A percentile compares a stretch with the other conserved stretches of the same genome.
phyloP scores from a whole-genome alignment of 2,329 filamentous ascomycete genomes.

The Pseudonectria foliicola region DNA sequence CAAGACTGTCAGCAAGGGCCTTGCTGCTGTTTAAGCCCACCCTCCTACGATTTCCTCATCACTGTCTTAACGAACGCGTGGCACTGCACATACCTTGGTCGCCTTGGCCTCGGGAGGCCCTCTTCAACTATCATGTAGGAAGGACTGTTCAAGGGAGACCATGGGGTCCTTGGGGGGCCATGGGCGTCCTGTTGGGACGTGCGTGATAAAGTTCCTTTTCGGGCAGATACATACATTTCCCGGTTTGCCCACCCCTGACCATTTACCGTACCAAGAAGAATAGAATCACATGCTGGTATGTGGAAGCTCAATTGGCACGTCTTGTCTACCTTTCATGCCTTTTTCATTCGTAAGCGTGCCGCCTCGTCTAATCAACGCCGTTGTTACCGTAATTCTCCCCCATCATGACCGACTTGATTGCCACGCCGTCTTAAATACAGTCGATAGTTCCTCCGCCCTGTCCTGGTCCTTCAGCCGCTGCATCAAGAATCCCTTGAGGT shows the following conservation, averaged over 20 bases:
- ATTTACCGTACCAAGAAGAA: constrained; percentile 24
- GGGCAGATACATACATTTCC: constrained; percentile 20
- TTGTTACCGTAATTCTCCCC: too few species aligned
- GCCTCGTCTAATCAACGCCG: too few species aligned
- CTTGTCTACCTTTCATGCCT: constrained; percentile 9
- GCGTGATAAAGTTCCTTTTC: constrained; percentile 16
- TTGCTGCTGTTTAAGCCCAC: constrained; percentile 36
- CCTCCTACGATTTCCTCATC: constrained; percentile 7
- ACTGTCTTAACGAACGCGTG: constrained; percentile 17
- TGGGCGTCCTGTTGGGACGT: constrained; percentile 13
- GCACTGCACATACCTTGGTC: constrained; percentile 22
- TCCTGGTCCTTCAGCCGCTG: constrained; percentile 69
- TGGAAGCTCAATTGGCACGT: constrained; percentile 16
- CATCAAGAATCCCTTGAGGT: constrained; percentile 72
- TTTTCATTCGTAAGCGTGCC: constrained; percentile 1
- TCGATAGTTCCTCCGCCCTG: constrained; percentile 55
- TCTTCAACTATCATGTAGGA: constrained; percentile 20
- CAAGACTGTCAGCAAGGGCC: constrained; percentile 57
- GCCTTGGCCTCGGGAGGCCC: constrained; percentile 16
- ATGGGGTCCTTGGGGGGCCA: constrained; percentile 6
- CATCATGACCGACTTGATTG: constrained; percentile 34
- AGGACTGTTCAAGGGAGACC: constrained; percentile 16
- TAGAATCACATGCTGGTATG: constrained; percentile 24
- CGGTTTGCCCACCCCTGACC: constrained; percentile 22
- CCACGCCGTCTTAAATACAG: constrained; percentile 67